Evolutionary conservation across 2,329 filamentous ascomycete species (phyloP).

Genomic region (Aspergillus tamarii): DNA sequence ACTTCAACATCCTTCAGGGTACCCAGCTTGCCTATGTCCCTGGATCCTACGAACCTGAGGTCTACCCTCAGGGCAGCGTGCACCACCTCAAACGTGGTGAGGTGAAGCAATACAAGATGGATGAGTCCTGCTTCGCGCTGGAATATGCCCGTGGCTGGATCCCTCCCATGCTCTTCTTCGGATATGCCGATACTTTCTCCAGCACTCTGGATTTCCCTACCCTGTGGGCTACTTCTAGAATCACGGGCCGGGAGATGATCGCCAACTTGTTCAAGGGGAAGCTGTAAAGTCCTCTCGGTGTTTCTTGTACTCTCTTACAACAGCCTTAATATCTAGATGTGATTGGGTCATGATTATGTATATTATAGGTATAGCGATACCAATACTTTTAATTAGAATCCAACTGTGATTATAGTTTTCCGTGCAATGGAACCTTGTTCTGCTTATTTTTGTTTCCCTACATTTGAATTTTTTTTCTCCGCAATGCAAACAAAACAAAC

Average conservation of each 20-base stretch:
- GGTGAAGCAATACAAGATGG: slow-evolving; percentile 70
- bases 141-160: slow-evolving; percentile 71
- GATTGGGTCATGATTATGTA: not conserved
- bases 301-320: not conserved
- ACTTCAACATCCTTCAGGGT: slow-evolving; percentile 79
- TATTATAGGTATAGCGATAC: slow-evolving; percentile 1
- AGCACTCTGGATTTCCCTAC: slow-evolving; percentile 86
- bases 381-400: not conserved
- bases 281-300: slow-evolving; percentile 53
- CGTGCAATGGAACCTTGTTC: not conserved
- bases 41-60: slow-evolving; percentile 42
- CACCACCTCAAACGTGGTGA: slow-evolving; percentile 60
- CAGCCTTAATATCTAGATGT: not conserved
- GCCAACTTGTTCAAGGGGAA: slow-evolving; percentile 71
- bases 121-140: slow-evolving; percentile 41
- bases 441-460: not conserved
- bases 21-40: slow-evolving; percentile 44
- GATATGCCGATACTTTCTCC: slow-evolving; percentile 77
- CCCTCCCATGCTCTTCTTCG: slow-evolving; percentile 89
- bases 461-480: not conserved
- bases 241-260: slow-evolving; percentile 78
- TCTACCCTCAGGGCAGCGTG: slow-evolving; percentile 42
- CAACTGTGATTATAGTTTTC: not conserved
- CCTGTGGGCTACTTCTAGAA: slow-evolving; percentile 73
- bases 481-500: slow-evolving; percentile 21